phyloP scores from a whole-genome alignment of 345 rosid species.

The Dovyalis caffra region DNA sequence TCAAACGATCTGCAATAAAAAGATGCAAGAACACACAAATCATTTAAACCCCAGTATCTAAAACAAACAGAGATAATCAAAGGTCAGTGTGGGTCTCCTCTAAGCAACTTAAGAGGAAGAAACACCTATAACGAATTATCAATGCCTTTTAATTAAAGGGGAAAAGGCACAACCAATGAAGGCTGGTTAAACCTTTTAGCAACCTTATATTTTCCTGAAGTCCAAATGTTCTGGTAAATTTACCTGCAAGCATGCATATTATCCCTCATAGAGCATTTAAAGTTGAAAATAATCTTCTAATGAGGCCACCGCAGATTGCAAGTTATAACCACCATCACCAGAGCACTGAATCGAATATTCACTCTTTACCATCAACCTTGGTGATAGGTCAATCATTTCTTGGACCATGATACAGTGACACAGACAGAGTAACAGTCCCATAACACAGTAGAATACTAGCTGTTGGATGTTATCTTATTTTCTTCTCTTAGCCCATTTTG shows the following conservation, averaged over 20 bases:
- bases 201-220: too few species aligned
- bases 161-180: too few species aligned
- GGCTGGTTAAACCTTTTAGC: too few species aligned
- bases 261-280: neutral
- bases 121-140: too few species aligned
- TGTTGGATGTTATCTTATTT: neutral
- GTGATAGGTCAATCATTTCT: neutral
- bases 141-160: too few species aligned
- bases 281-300: neutral
- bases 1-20: constrained; percentile 60
- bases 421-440: too few species aligned
- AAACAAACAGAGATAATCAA: neutral
- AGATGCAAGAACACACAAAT: constrained; percentile 8
- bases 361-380: neutral
- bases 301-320: neutral
- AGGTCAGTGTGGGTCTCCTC: neutral
- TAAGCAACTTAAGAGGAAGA: neutral
- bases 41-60: neutral
- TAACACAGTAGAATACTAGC: neutral
- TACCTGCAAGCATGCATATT: too few species aligned
- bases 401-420: too few species aligned
- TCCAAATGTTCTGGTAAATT: too few species aligned
- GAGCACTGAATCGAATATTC: neutral
- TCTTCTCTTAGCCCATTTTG: too few species aligned
- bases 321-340: neutral